Evolutionary conservation across 2,329 filamentous ascomycete genomes (phyloP), one percentile per base, ranked within the genome.

Genomic region (Capronia coronata): DNA sequence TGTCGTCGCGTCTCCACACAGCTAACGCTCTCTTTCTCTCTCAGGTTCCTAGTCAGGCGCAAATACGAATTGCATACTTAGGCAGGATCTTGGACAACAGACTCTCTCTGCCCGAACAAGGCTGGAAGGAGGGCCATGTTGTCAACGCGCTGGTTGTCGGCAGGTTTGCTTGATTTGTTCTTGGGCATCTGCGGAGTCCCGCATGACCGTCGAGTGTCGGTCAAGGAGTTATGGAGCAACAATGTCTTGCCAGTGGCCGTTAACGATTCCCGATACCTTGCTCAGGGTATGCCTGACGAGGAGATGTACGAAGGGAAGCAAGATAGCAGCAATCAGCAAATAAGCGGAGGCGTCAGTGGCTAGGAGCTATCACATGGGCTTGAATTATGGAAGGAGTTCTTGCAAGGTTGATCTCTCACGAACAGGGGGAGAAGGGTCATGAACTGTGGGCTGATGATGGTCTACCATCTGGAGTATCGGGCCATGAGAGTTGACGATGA

Each of bases 81-180:
- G 90, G 90, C 58, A 87, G 82, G 64, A 79, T 90, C 43, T 75
- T 95, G 39, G 81, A 82, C 57, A 86, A 91, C 56, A 75, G 75
- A 46, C 65, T 78, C 16, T 75, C 83, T 1, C 67, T 95, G 14
- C 67, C 73, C 38, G 75, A 77, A 2, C 84, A 93, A 59, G 85
- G 84, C 42, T 95, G 87, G 86, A 78, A 82, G 60, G 75, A 78
- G 53, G 85, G 82, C 29, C 78, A 93, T 63, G 73, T 93, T 27
- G 70, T 94, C 47, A 93, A 90, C 64, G 88, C 84, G 18, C 72
- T 93, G 51, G 79, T 93, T 21, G 54, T 54, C 23, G 54, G 54
- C 6, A 46, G 29, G n/a, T 52, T 48, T 18, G 39, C 27, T 21
- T 51, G 43, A 51, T 22, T 40, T 38, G 21, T 43, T 49, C 19